Evolutionary conservation across 2,329 filamentous ascomycete genomes (phyloP).

Genomic region (Immersiporthe knoxdaviesiana): DNA sequence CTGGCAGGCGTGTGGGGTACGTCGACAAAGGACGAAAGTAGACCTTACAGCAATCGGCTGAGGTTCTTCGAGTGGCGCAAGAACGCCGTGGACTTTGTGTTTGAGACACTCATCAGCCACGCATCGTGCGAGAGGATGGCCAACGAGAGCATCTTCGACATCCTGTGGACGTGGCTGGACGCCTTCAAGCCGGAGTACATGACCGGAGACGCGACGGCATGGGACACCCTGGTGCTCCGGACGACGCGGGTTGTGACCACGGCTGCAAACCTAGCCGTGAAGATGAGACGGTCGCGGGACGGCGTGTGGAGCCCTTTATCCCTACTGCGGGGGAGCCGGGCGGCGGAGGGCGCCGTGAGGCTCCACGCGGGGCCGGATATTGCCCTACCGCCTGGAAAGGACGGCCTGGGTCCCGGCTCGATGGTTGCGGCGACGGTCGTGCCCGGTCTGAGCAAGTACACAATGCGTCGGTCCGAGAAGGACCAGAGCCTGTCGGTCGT

Average conservation of each 20-base stretch:
- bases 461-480: neutral
- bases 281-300: constrained; percentile 15
- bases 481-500: neutral
- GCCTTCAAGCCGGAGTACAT: neutral
- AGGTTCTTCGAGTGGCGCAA: constrained; percentile 15
- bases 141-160: constrained; percentile 9
- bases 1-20: neutral
- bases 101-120: constrained; percentile 5
- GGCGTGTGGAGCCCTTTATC: constrained; percentile 19
- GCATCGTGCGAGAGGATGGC: constrained; percentile 3
- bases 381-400: constrained; percentile 3
- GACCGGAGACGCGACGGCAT: neutral
- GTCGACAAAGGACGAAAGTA: neutral
- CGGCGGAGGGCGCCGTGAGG: neutral
- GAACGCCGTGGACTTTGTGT: constrained; percentile 13
- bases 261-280: constrained; percentile 4
- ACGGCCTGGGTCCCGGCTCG: neutral
- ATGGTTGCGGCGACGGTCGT: constrained; percentile 3
- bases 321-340: neutral
- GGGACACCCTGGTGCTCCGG: neutral
- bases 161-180: neutral
- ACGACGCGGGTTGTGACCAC: constrained; percentile 6
- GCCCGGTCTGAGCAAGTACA: constrained; percentile 14
- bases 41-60: constrained; percentile 2
- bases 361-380: neutral